Percentiles rank a stretch among this genome's conserved stretches.
phyloP scores from a whole-genome alignment of 345 rosid genomes.

The Eucalyptus leucophloia region DNA sequence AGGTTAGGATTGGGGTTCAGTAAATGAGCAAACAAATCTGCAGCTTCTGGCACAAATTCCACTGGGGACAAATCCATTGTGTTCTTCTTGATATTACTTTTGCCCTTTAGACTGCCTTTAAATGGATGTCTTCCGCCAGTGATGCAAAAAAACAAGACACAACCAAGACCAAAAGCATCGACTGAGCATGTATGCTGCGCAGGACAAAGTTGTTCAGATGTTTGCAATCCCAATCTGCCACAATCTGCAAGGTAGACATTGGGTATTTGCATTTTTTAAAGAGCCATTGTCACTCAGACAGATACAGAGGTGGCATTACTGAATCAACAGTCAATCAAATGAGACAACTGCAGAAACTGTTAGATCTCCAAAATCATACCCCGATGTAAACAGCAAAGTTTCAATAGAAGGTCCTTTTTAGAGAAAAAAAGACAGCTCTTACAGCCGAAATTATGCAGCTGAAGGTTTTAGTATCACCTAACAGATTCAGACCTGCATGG shows the following conservation, averaged over 20 bases:
- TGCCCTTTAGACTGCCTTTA: constrained; percentile 71
- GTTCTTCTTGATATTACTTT: constrained; percentile 55
- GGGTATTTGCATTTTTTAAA: background rate
- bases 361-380: background rate
- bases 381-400: background rate
- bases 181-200: constrained; percentile 84
- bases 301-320: background rate
- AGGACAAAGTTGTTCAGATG: constrained; percentile 81
- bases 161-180: constrained; percentile 82
- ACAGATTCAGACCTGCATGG: background rate
- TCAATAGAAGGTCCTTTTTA: background rate
- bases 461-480: background rate
- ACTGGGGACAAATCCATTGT: constrained; percentile 48
- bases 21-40: constrained; percentile 52
- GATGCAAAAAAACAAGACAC: constrained; percentile 70
- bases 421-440: background rate
- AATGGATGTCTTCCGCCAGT: constrained; percentile 85
- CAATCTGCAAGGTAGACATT: constrained; percentile 33
- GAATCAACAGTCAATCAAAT: background rate
- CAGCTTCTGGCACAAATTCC: constrained; percentile 65
- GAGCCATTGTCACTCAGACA: background rate
- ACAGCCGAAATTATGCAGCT: background rate
- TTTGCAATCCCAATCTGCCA: constrained; percentile 99
- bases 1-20: constrained; percentile 55
- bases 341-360: background rate